Conservation (phyloP, 306 rosid genomes). For the Aeschynomene evenia region DNA sequence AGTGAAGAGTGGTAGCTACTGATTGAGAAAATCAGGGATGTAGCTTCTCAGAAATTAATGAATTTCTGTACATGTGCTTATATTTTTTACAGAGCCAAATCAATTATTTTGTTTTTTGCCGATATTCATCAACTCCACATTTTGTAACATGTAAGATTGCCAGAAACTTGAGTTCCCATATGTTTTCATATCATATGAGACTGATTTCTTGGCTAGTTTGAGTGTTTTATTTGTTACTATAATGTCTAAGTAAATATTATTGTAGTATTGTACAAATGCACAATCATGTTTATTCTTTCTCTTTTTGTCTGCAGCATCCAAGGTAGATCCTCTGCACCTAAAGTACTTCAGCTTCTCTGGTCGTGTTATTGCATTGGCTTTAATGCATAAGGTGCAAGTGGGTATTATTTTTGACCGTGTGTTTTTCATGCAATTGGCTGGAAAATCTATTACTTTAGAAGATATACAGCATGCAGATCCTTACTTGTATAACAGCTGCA, state of each 20-base stretch:
- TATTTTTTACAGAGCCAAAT: background rate
- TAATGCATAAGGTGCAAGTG: conserved; percentile 79
- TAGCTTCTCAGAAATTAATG: conserved; percentile 46
- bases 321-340: conserved; percentile 79
- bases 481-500: conserved; percentile 69
- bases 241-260: conserved; percentile 8
- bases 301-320: conserved; percentile 66
- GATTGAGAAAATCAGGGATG: background rate
- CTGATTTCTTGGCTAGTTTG: background rate
- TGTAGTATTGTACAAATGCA: background rate
- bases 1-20: background rate
- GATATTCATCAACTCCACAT: background rate
- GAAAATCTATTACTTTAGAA: conserved; percentile 59
- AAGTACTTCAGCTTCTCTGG: conserved; percentile 80
- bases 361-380: conserved; percentile 81
- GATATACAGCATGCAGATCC: conserved; percentile 87
- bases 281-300: conserved; percentile 19
- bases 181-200: background rate
- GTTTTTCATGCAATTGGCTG: conserved; percentile 86
- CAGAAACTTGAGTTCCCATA: conserved; percentile 19
- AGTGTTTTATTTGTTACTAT: conserved; percentile 2
- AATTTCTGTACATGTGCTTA: background rate
- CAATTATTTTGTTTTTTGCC: background rate
- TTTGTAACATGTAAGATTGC: conserved; percentile 1
- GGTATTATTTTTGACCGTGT: conserved; percentile 81